Evolutionary conservation across 306 rosid species (phyloP).

Genomic region (Prunus kanzakura): DNA sequence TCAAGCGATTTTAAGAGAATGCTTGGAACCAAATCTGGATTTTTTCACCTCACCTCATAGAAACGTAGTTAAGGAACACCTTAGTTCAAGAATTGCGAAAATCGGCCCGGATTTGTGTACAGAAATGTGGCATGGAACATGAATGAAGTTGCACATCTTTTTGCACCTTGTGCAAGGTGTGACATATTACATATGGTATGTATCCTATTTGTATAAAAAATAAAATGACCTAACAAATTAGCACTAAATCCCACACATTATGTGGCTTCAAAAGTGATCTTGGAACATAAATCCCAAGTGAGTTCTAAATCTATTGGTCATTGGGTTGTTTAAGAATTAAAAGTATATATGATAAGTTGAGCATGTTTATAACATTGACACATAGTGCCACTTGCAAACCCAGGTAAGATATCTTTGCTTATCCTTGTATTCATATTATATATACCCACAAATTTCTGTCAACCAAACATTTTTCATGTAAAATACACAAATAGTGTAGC

Average conservation of each 20-base stretch:
- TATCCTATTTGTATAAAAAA: not conserved
- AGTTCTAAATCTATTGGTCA: not conserved
- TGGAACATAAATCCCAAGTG: constrained; percentile 4
- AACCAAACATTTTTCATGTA: not conserved
- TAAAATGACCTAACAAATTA: not conserved
- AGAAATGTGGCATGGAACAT: constrained; percentile 24
- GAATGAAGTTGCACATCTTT: constrained; percentile 57
- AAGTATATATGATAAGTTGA: not conserved
- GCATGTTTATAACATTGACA: constrained; percentile 1
- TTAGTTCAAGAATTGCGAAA: constrained; percentile 38
- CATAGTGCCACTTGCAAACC: constrained; percentile 6
- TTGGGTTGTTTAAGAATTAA: not conserved
- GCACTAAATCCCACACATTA: not conserved
- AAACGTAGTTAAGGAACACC: constrained; percentile 39
- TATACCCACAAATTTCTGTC: not conserved
- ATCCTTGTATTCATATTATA: not conserved
- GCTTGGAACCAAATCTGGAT: constrained; percentile 4
- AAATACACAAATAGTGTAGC: not conserved
- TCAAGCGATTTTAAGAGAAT: constrained; percentile 36
- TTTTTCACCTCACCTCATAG: not conserved
- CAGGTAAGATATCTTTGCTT: not conserved
- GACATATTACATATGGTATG: constrained; percentile 7
- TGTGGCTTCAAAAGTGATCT: not conserved
- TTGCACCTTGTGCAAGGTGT: constrained; percentile 21
- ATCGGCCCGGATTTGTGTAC: constrained; percentile 27